Evolutionary conservation across 2,329 filamentous ascomycete species (phyloP).

Genomic region (Chlorencoelia australis): DNA sequence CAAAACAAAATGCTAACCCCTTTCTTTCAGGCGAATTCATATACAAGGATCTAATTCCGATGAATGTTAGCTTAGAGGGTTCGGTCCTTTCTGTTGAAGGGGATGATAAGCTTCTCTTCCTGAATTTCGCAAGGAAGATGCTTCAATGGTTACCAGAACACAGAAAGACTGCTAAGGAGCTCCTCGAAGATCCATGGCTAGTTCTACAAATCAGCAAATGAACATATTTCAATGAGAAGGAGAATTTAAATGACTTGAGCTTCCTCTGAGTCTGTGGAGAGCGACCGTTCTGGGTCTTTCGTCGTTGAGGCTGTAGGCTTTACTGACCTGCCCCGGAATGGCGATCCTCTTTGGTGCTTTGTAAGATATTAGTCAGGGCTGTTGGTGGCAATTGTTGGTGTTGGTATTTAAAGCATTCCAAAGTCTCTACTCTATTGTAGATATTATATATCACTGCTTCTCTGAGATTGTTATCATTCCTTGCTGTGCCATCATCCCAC

Average conservation of each 20-base stretch:
- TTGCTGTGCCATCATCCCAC: no score
- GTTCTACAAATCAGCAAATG: no score
- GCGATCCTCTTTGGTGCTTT: no score
- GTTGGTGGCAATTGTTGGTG: no score
- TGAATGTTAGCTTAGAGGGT: slow-evolving; percentile 23
- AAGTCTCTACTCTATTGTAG: no score
- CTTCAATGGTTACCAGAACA: slow-evolving; percentile 27
- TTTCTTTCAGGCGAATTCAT: slow-evolving; percentile 11
- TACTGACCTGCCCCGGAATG: not conserved
- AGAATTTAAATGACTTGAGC: not conserved
- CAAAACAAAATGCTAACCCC: not conserved
- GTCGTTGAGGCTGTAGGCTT: not conserved
- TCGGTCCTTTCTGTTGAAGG: slow-evolving; percentile 21
- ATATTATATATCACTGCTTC: no score
- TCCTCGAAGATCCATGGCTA: slow-evolving; percentile 27
- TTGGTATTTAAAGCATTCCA: no score
- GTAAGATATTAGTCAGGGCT: no score
- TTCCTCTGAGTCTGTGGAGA: not conserved
- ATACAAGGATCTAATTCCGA: slow-evolving; percentile 27
- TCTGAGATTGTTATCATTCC: no score
- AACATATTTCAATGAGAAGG: no score
- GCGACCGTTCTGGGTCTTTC: not conserved
- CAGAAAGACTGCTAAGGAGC: slow-evolving; percentile 26
- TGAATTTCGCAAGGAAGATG: slow-evolving; percentile 26
- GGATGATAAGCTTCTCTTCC: slow-evolving; percentile 26